Base-by-base conservation (phyloP, 345 rosid species). In the Garcia nutans region DNA sequence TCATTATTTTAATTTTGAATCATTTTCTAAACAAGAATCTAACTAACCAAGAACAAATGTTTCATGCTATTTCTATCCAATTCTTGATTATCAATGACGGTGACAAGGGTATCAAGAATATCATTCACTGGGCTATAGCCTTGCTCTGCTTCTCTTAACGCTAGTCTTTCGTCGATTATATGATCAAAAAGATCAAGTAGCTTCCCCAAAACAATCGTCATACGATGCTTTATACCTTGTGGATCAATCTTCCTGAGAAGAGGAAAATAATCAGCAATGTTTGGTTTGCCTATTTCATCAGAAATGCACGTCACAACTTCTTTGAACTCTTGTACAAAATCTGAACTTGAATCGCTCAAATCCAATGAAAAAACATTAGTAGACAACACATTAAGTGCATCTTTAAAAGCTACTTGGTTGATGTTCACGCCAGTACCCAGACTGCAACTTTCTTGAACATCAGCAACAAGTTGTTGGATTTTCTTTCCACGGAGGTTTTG, bases 31-130 rank as follows among this genome's bases (percentile, higher is more conserved):
- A n/a, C n/a, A 3, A 33, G 16, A 50, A 5, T 26, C n/a, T 16
- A 73, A 73, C 55, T 26, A n/a, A 47, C 68, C 68, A 15, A 64
- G 16, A 74, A 74, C 5, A 72, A 5, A 47, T 26, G 55, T 59
- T 6, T 68, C 47, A 86, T 75, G 57, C 68, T 74, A 16, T 28
- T 71, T 37, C 1, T 68, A 68, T 66, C 50, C 55, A 87, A 67
- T 57, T 64, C 80, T 66, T 79, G 73, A 13, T 24, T 70, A 47
- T 83, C 70, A 22, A 19, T 79, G 5, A 80, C 66, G 19, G 58
- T 59, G 9, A 87, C 62, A 59, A 87, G 79, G 9, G 61, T 50
- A 70, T 85, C 88, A 62, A 85, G 1, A 2, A 82, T 64, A 79
- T 87, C 90, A 17, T 59, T 71, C 10, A 31, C 42, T 28, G 70